phyloP scores from a whole-genome alignment of 768 basidiomycete genomes.

The Hericium rajendrae region DNA sequence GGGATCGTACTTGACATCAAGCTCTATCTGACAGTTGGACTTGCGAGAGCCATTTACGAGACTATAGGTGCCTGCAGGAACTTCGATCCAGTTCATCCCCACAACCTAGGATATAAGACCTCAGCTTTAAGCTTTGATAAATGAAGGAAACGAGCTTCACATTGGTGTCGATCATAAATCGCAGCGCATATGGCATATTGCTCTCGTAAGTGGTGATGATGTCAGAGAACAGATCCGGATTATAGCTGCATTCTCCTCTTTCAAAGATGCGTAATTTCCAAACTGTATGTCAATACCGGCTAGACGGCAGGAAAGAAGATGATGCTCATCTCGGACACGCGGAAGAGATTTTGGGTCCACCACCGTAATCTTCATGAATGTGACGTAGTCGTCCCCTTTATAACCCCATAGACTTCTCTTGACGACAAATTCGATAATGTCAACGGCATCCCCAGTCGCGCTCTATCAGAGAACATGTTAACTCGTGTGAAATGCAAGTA shows the following conservation, averaged over 20 bases:
- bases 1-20: slow-evolving; percentile 54
- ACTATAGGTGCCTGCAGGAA: slow-evolving; percentile 74
- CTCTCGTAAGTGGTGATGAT: slow-evolving; percentile 78
- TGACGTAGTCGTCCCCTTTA: slow-evolving; percentile 62
- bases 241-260: slow-evolving; percentile 39
- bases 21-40: slow-evolving; percentile 85
- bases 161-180: slow-evolving; percentile 98
- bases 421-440: slow-evolving; percentile 46
- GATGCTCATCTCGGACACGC: slow-evolving; percentile 82
- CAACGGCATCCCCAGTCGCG: slow-evolving; percentile 25
- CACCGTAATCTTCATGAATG: slow-evolving; percentile 82
- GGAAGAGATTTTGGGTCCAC: slow-evolving; percentile 68
- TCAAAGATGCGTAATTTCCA: slow-evolving; percentile 38
- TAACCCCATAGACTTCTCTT: slow-evolving; percentile 85
- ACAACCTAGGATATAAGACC: slow-evolving; percentile 48
- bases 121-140: neutral
- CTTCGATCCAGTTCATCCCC: slow-evolving; percentile 99
- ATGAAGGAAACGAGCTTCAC: slow-evolving; percentile 27
- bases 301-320: slow-evolving; percentile 16
- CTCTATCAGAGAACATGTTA: neutral
- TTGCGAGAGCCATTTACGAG: slow-evolving; percentile 44
- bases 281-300: slow-evolving; percentile 2
- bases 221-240: slow-evolving; percentile 32
- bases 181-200: slow-evolving; percentile 81
- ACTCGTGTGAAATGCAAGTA: neutral